phyloP scores from a whole-genome alignment of 495 filamentous ascomycete genomes.

The Penicillium subrubescens region DNA sequence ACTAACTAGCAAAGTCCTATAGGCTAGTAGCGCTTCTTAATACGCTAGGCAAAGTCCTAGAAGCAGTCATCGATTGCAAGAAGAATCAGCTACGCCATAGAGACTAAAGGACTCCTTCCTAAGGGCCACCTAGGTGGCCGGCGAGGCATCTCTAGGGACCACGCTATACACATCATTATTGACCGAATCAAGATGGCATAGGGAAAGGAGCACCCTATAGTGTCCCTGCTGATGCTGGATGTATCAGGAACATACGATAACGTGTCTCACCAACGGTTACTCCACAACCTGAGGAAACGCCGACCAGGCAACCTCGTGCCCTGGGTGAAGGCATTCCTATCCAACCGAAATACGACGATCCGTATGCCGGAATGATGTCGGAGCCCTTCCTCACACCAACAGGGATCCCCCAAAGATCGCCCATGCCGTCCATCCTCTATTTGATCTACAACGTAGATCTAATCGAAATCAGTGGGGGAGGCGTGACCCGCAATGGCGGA shows the following conservation, averaged over 20 bases:
- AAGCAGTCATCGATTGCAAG: slow-evolving; percentile 20
- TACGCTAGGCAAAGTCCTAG: slow-evolving; percentile 29
- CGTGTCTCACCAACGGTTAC: slow-evolving; percentile 22
- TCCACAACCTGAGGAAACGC: slow-evolving; percentile 26
- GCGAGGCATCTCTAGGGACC: slow-evolving; percentile 19
- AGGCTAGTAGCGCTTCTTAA: slow-evolving; percentile 31
- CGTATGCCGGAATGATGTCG: not conserved
- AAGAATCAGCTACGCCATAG: slow-evolving; percentile 16
- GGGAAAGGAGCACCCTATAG: slow-evolving; percentile 2
- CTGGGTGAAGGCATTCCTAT: slow-evolving; percentile 4
- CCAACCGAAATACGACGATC: not conserved
- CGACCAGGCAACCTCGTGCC: not conserved
- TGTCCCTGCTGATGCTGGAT: slow-evolving; percentile 21
- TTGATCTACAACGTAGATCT: not conserved
- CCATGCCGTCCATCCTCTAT: not conserved
- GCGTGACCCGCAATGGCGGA: not conserved
- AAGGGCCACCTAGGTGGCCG: slow-evolving; percentile 16
- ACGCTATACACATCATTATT: slow-evolving; percentile 24
- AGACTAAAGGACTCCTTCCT: slow-evolving; percentile 18
- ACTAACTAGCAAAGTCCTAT: slow-evolving; percentile 23
- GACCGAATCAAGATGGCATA: slow-evolving; percentile 24
- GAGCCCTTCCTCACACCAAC: not conserved
- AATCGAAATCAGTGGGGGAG: not conserved
- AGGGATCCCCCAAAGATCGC: no score
- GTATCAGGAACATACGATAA: slow-evolving; percentile 36